Conservation (phyloP, 805 yeast genomes). For the Pichia paraexigua region DNA sequence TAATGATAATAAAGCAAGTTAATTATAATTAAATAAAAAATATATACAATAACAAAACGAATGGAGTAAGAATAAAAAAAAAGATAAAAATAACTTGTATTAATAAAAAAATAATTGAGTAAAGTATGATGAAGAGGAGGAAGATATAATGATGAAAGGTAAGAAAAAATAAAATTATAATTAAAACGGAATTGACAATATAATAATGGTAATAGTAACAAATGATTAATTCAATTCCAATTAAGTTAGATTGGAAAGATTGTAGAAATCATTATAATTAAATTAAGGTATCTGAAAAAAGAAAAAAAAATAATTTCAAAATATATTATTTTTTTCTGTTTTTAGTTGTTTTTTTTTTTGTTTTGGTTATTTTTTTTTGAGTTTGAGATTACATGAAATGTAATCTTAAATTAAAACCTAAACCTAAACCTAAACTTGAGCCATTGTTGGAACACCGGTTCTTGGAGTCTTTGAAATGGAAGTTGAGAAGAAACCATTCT, state of each 20-base stretch:
- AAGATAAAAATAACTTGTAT: not conserved
- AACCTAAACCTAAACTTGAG: conserved; percentile 56
- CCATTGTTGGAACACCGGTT: conserved; percentile 84
- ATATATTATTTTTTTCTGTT: not conserved
- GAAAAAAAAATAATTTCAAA: too few relatives aligned
- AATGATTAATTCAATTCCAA: not conserved
- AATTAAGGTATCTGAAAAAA: not conserved
- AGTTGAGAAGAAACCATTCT: conserved; percentile 53
- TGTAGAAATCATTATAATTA: not conserved
- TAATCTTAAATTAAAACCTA: too few relatives aligned
- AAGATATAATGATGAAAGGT: too few relatives aligned
- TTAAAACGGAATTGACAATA: not conserved
- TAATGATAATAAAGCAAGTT: not conserved
- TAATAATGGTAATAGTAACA: not conserved
- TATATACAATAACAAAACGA: not conserved
- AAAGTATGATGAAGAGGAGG: not conserved
- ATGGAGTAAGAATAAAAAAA: not conserved
- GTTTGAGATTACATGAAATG: too few relatives aligned
- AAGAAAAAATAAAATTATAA: not conserved
- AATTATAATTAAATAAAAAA: not conserved
- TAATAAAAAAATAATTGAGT: not conserved
- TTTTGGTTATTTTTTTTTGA: too few relatives aligned
- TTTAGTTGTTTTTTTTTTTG: not conserved
- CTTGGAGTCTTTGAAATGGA: conserved; percentile 45
- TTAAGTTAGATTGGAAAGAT: not conserved